Evolutionary conservation across 2,329 filamentous ascomycete genomes (phyloP), one percentile per base, ranked within the genome.

Genomic region (Fusarium longipes): DNA sequence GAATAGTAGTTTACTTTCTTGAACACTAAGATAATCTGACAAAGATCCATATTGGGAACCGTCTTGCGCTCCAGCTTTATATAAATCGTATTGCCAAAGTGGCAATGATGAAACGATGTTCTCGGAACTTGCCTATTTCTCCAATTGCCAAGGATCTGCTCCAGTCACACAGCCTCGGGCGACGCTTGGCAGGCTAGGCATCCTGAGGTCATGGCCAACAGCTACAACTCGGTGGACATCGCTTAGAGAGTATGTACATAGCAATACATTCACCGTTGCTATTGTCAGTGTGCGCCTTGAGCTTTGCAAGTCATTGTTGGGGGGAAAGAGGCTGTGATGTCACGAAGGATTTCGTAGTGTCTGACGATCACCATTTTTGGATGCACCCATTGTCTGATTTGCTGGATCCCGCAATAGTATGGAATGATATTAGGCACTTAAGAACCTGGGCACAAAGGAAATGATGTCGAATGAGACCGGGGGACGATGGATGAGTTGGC

Each of bases 51-150:
- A 33, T 29, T 8, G 35, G 32, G 40, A 25, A 24, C 17, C 15
- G 18, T 57, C 22, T 9, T 32, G 40, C 47, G 38, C 14, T 27
- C 39, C 39, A 18, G 22, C 17, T 24, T 40, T 43, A 25, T 60
- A 33, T 36, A 35, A 33, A 25, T 7, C 18, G 18, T 29, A 22
- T 15, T 17, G 14, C 30, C 12, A 5, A 18, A 47, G 38, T 30
- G 42, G 44, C 43, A n/a, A 61, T 18, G 50, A 49, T 63, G 57
- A 32, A 61, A 42, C 14, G 39, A 45, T 40, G 14, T 36, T 5
- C 10, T 35, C 20, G 6, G 24, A 12, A 6, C 18, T 33, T 64
- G 14, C 30, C 17, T 58, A 3, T 45, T 15, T 56, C 32, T 18
- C 8, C 18, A 5, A 3, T 7, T 14, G 32, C 38, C 32, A 59